Evolutionary conservation across 768 basidiomycete genomes (phyloP), one percentile per base, ranked within the genome.

Genomic region (Phanerodontia chrysosporium): DNA sequence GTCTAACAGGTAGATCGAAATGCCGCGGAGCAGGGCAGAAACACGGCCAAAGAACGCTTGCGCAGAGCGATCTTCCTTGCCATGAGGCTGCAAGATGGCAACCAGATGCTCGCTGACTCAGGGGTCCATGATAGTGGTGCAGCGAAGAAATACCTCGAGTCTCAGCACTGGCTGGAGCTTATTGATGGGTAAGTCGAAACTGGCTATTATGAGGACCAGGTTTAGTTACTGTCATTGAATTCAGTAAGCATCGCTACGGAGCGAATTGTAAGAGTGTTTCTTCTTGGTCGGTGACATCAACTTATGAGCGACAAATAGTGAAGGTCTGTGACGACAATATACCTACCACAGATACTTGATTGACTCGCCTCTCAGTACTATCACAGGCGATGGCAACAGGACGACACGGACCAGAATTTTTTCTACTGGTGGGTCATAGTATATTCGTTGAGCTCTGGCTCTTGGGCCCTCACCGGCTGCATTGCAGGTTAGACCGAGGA

Each of bases 381-480:
- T 67, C 84, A 86, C 65, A 72, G 69, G 57, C 69, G 69, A 54
- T 89, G 87, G 87, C 73, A 79, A 58, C 74, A 80, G 51, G 78
- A 76, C 8, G 80, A 86, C 59, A 86, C 86, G 0, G 66, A 63
- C 28, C 85, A 88, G 57, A 88, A 87, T 66, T 87, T 89, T 66
- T 89, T 88, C 71, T 72, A 72, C 60, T 86, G 84, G 84, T 82
- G n/a, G n/a, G n/a, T n/a, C n/a, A n/a, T n/a, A n/a, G n/a, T n/a
- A n/a, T n/a, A 49, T 48, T 69, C 30, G 30, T 25, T 29, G 51
- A 7, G 28, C 12, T 44, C 51, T 25, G 4, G 3, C 1, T 21
- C 32, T 53, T 24, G 12, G 27, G 14, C 16, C 6, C 35, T 51
- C 32, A 51, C 13, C 30, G 28, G 1, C 9, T 18, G 10, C 10